phyloP scores from a whole-genome alignment of 148 eudicot species.

The Cornus florida region DNA sequence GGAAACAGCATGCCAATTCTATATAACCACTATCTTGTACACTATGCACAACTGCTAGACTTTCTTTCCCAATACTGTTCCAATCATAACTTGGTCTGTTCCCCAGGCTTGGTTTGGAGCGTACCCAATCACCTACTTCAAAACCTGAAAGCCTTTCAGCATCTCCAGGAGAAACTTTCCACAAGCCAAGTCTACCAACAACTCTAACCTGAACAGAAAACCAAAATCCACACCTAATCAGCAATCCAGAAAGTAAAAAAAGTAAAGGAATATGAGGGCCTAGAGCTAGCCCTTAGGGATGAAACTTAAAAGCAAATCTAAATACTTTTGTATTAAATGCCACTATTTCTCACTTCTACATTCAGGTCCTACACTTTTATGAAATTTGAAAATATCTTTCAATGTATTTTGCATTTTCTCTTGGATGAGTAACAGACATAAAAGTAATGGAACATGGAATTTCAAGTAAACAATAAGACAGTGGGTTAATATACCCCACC shows the following conservation, averaged over 20 bases:
- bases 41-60: conserved; percentile 90
- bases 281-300: not conserved
- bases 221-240: conserved; percentile 10
- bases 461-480: too few relatives aligned
- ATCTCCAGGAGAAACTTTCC: conserved; percentile 99
- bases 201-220: conserved; percentile 68
- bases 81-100: conserved; percentile 94
- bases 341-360: too few relatives aligned
- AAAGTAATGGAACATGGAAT: too few relatives aligned
- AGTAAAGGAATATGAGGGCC: not conserved
- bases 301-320: too few relatives aligned
- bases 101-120: conserved; percentile 85
- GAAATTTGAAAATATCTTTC: too few relatives aligned
- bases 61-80: conserved; percentile 82
- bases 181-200: conserved; percentile 71
- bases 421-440: too few relatives aligned
- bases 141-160: conserved; percentile 88
- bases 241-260: not conserved
- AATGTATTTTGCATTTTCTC: too few relatives aligned
- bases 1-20: conserved; percentile 92
- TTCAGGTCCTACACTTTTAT: too few relatives aligned
- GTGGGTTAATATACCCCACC: too few relatives aligned
- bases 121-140: conserved; percentile 99
- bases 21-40: conserved; percentile 87
- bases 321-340: too few relatives aligned